Evolutionary conservation across 2,329 filamentous ascomycete genomes (phyloP).

Genomic region (Clonostachys solani): DNA sequence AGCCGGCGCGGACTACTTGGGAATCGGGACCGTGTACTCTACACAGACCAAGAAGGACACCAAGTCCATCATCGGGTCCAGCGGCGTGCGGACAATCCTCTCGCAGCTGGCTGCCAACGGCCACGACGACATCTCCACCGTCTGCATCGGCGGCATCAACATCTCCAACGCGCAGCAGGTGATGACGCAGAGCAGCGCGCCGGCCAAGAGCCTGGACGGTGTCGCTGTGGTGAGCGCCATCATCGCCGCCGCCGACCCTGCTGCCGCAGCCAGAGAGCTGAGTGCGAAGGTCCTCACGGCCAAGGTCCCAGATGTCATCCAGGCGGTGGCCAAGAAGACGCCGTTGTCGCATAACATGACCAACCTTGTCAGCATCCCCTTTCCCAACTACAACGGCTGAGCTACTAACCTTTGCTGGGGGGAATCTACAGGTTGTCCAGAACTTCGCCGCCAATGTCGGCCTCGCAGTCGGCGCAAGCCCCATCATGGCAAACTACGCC

Average conservation of each 20-base stretch:
- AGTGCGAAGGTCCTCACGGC: slow-evolving; percentile 40
- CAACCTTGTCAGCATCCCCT: slow-evolving; percentile 56
- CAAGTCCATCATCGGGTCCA: slow-evolving; percentile 58
- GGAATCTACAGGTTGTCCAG: slow-evolving; percentile 60
- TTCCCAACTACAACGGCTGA: neutral
- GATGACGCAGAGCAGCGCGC: slow-evolving; percentile 59
- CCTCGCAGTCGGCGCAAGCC: slow-evolving; percentile 77
- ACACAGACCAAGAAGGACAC: slow-evolving; percentile 88
- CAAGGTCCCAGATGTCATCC: slow-evolving; percentile 44
- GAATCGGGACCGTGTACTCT: slow-evolving; percentile 84
- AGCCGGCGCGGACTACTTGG: slow-evolving; percentile 84
- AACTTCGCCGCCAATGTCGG: slow-evolving; percentile 93
- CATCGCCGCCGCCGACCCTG: slow-evolving; percentile 66
- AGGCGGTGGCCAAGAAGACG: slow-evolving; percentile 53
- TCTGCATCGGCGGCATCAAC: slow-evolving; percentile 90
- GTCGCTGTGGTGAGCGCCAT: slow-evolving; percentile 89
- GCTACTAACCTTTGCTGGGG: neutral
- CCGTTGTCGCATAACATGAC: slow-evolving; percentile 97
- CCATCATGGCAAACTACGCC: slow-evolving; percentile 90
- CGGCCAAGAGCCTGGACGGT: slow-evolving; percentile 64
- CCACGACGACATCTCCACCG: slow-evolving; percentile 49
- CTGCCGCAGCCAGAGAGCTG: slow-evolving; percentile 57
- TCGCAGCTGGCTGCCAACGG: slow-evolving; percentile 47
- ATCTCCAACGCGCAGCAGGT: slow-evolving; percentile 70
- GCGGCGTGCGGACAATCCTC: slow-evolving; percentile 49